Base-by-base conservation (phyloP, 2,329 filamentous ascomycete genomes). In the Fusarium drepaniforme region DNA sequence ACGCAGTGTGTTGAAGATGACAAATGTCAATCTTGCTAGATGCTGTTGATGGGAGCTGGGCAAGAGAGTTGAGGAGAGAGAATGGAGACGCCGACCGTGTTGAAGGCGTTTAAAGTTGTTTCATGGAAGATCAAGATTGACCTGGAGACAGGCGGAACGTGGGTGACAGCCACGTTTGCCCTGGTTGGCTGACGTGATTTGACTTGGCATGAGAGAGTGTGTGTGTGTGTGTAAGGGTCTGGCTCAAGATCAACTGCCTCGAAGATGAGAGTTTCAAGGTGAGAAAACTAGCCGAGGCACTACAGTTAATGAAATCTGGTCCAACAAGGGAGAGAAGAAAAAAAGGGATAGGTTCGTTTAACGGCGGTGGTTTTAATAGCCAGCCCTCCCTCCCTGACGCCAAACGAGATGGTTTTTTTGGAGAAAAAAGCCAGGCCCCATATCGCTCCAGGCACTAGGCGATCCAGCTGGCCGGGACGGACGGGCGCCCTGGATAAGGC, bases 161-260 rank as follows among this genome's bases (percentile, higher is more conserved):
- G 62, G 49, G 40, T 57, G 51, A 44, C 61, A 72, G 51, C 38
- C 61, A 68, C 58, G 46, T 35, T 38, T 42, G 23, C 38, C 35
- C 23, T 63, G 28, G 68, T 67, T 75, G 62, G 72, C 71, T 74
- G 72, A 68, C 71, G 71, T 64, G 68, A 72, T 65, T 57, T 46
- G 59, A 64, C 61, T 64, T 72, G 71, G 72, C 72, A 74, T 72
- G 51, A 67, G 35, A 25, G 46, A 8, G 33, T 13, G 33, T 2
- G 40, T 12, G 37, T 38, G 37, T 40, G 37, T 42, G 12, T 8
- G 44, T 23, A 58, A 59, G 30, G 37, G 38, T 58, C 53, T 30
- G 28, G 28, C 28, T 30, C 28, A 30, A 30, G 28, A 30, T 30
- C 9, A 30, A 30, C 8, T 30, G 28, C 28, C 28, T 30, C 28